Conservation (phyloP, 805 yeast species). For the Candida montana region DNA sequence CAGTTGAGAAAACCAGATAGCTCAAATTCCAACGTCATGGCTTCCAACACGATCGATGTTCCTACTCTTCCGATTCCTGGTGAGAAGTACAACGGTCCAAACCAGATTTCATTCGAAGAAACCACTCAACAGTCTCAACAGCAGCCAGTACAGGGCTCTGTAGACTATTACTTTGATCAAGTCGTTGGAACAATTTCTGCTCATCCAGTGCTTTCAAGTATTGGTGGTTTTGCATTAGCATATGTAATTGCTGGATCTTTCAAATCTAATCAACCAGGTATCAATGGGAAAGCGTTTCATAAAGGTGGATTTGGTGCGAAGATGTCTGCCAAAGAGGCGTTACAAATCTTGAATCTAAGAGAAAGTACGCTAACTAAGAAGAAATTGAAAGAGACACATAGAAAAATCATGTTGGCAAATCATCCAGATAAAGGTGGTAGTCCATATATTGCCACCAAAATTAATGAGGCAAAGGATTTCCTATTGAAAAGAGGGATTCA, state of each 20-base stretch:
- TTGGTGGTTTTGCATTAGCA: conserved; percentile 61
- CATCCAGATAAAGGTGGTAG: conserved; percentile 97
- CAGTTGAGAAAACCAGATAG: too few species aligned
- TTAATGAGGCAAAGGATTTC: conserved; percentile 86
- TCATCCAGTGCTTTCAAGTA: conserved; percentile 71
- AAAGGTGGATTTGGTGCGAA: conserved; percentile 92
- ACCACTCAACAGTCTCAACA: conserved; percentile 21
- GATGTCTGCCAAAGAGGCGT: conserved; percentile 85
- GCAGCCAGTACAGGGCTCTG: conserved; percentile 24
- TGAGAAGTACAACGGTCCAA: conserved; percentile 29
- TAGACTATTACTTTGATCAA: conserved; percentile 63
- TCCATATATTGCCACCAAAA: conserved; percentile 81
- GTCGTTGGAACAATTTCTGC: conserved; percentile 55
- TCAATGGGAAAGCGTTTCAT: conserved; percentile 49
- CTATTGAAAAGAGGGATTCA: conserved; percentile 47
- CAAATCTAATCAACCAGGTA: conserved; percentile 36
- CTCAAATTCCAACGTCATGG: too few species aligned
- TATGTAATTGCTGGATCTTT: conserved; percentile 64
- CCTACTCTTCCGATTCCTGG: conserved; percentile 57
- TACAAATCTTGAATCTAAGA: conserved; percentile 72
- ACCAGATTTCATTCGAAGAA: conserved; percentile 17
- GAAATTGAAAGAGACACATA: conserved; percentile 71
- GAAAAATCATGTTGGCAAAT: conserved; percentile 79
- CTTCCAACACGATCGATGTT: conserved; percentile 36
- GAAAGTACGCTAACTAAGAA: conserved; percentile 59